Conservation (phyloP, 768 basidiomycete genomes). For the Phylloporus arenicola region DNA sequence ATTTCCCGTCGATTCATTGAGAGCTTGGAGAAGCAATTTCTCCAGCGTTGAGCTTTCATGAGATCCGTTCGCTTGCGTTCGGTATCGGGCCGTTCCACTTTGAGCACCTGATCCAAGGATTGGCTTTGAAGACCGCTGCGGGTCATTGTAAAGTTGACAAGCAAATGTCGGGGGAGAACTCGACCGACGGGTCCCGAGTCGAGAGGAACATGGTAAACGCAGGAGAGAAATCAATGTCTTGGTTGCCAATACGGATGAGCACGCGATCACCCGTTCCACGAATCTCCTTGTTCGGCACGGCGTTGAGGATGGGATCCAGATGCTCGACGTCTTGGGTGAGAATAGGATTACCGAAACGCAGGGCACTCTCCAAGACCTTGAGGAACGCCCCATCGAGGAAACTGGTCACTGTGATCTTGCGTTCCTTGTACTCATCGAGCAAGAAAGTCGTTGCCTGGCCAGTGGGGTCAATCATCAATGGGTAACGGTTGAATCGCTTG, state of each 20-base stretch:
- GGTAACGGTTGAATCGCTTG: constrained; percentile 95
- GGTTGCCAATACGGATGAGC: constrained; percentile 90
- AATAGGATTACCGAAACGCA: constrained; percentile 96
- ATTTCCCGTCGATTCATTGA: constrained; percentile 95
- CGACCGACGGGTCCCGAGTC: constrained; percentile 93
- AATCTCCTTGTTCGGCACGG: constrained; percentile 95
- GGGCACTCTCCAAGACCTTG: constrained; percentile 96
- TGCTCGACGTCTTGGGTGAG: constrained; percentile 98
- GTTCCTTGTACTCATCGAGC: constrained; percentile 89
- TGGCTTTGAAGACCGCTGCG: constrained; percentile 97
- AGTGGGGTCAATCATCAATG: constrained; percentile 95
- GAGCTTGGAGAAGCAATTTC: constrained; percentile 85
- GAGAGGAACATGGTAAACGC: constrained; percentile 99
- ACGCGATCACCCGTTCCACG: constrained; percentile 95
- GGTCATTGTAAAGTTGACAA: constrained; percentile 98
- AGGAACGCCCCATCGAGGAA: constrained; percentile 99
- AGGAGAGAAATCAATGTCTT: constrained; percentile 99
- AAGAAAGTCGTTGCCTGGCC: constrained; percentile 95
- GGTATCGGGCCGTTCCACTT: constrained; percentile 94
- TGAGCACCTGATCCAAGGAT: constrained; percentile 93
- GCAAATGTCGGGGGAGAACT: constrained; percentile 98
- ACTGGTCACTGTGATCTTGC: constrained; percentile 96
- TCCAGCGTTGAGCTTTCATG: constrained; percentile 97
- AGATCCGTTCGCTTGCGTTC: constrained; percentile 94
- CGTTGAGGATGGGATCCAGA: constrained; percentile 94